Evolutionary conservation across 2,329 filamentous ascomycete genomes (phyloP).

Genomic region (Pseudogymnoascus sp.): DNA sequence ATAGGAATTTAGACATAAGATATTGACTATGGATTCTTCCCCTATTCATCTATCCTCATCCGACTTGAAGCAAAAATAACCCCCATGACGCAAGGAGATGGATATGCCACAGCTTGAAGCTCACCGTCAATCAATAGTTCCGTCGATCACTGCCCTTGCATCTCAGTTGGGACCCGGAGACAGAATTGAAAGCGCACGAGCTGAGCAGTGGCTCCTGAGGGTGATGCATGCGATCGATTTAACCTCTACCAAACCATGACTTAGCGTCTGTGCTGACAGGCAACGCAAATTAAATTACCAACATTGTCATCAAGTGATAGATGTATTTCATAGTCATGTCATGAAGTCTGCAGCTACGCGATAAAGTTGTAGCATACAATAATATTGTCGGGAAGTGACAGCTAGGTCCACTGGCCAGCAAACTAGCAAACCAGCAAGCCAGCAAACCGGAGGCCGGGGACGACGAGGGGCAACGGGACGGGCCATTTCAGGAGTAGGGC

Average conservation of each 20-base stretch:
- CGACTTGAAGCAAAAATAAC: neutral
- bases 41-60: neutral
- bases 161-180: neutral
- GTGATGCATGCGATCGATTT: neutral
- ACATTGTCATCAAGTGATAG: neutral
- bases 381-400: neutral
- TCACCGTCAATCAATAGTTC: slow-evolving; percentile 5
- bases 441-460: neutral
- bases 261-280: neutral
- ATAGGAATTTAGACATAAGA: neutral
- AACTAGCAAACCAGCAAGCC: too few relatives aligned
- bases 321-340: neutral
- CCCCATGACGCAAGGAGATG: slow-evolving; percentile 2
- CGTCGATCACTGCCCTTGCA: slow-evolving; percentile 2
- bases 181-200: neutral
- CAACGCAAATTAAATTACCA: neutral
- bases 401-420: neutral
- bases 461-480: neutral
- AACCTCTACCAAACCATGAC: neutral
- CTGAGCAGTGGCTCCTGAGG: neutral
- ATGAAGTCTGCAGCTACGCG: neutral
- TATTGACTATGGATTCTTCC: neutral
- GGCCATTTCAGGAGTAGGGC: slow-evolving; percentile 5
- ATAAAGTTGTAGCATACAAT: neutral
- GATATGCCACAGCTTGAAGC: neutral